A percentile compares a stretch with the other conserved stretches of the same genome.
phyloP scores from a whole-genome alignment of 768 basidiomycete genomes.

The Clitopilus passeckerianus region DNA sequence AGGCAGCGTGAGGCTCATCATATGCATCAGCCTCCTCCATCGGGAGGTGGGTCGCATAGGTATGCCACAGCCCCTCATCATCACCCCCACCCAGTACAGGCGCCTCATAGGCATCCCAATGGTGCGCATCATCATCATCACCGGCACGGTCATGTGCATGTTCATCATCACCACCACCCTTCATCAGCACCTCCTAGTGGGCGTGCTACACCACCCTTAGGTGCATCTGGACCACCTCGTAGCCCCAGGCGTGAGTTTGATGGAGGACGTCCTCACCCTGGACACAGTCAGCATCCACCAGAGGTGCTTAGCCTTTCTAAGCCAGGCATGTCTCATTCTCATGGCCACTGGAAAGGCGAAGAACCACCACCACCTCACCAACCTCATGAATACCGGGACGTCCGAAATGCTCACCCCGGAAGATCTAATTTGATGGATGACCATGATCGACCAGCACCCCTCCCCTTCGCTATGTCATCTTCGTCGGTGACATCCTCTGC shows the following conservation, averaged over 20 bases:
- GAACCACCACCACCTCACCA: constrained; percentile 15
- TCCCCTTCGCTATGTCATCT: constrained; percentile 47
- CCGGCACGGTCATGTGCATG: constrained; percentile 31
- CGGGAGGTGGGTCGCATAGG: constrained; percentile 23
- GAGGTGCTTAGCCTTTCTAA: constrained; percentile 49
- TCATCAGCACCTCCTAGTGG: constrained; percentile 18
- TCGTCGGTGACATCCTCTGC: constrained; percentile 17
- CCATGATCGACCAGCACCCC: constrained; percentile 47
- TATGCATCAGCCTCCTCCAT: constrained; percentile 28
- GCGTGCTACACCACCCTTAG: constrained; percentile 16
- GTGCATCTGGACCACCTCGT: constrained; percentile 9
- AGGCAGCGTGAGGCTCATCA: constrained; percentile 24
- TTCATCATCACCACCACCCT: constrained; percentile 23
- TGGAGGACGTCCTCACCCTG: constrained; percentile 25
- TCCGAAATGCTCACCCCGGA: constrained; percentile 20
- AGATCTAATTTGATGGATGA: constrained; percentile 22
- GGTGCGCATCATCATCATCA: constrained; percentile 36
- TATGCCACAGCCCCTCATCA: constrained; percentile 38
- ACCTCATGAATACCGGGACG: constrained; percentile 22
- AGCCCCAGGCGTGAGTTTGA: constrained; percentile 27
- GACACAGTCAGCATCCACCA: constrained; percentile 35
- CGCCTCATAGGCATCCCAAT: constrained; percentile 46
- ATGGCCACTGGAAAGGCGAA: constrained; percentile 36
- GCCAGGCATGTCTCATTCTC: constrained; percentile 27
- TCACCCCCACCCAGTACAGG: constrained; percentile 32